These are phyloP conservation scores for Malassezia sympodialis DNA, from an alignment of 1,284 basidiomycete genomes.

Conservation along the genomic window DNA sequence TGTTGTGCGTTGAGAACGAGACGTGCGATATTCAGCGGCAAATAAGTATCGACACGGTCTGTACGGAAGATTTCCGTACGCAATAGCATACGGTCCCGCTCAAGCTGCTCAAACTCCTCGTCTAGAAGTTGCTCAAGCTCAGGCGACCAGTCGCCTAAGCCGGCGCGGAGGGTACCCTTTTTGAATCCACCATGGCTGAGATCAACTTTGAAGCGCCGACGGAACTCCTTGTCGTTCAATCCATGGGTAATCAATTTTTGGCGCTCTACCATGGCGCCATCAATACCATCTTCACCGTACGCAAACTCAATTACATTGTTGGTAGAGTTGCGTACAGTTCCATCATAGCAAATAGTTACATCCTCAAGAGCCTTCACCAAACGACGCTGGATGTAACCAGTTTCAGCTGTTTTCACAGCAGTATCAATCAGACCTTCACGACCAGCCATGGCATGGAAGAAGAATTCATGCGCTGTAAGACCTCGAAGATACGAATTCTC, in stretches of 20 bases:
- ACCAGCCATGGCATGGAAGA: conserved; percentile 99
- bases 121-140: conserved; percentile 76
- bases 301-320: conserved; percentile 74
- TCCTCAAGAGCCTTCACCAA: conserved; percentile 97
- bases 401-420: conserved; percentile 98
- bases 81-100: conserved; percentile 64
- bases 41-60: conserved; percentile 60
- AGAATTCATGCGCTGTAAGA: conserved; percentile 94
- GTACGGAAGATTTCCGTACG: conserved; percentile 68
- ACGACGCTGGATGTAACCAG: conserved; percentile 95
- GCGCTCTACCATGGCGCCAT: conserved; percentile 91
- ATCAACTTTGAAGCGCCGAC: conserved; percentile 82
- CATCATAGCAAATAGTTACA: conserved; percentile 93
- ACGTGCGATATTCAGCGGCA: conserved; percentile 65
- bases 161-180: conserved; percentile 72
- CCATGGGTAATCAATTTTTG: conserved; percentile 83
- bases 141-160: conserved; percentile 80
- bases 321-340: conserved; percentile 85
- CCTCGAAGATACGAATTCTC: conserved; percentile 99
- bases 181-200: conserved; percentile 55
- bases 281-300: conserved; percentile 98
- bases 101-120: conserved; percentile 70
- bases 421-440: conserved; percentile 98
- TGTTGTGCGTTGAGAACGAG: conserved; percentile 92
- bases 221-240: conserved; percentile 72